Conservation (phyloP, 768 basidiomycete species). For the Termitomyces eurrhizus region DNA sequence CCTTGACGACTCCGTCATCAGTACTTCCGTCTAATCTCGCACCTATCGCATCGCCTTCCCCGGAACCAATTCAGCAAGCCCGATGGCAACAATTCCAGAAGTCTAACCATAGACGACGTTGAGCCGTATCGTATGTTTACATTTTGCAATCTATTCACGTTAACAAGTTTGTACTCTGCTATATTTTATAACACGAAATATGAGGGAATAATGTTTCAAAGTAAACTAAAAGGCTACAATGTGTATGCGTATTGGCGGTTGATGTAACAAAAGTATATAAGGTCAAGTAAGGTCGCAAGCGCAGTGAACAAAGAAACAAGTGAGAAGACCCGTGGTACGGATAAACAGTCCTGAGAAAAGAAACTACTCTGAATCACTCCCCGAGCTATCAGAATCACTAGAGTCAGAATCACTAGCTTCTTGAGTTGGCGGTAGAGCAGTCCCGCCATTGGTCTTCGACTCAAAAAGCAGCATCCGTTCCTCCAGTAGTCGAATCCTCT, state of each 20-base stretch:
- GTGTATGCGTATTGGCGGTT: conserved; percentile 30
- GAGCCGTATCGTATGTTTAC: neutral
- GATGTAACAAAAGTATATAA: conserved; percentile 38
- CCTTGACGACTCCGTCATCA: neutral
- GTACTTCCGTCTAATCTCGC: neutral
- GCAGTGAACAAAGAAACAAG: conserved; percentile 11
- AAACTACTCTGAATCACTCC: conserved; percentile 76
- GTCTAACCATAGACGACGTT: conserved; percentile 27
- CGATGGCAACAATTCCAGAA: conserved; percentile 61
- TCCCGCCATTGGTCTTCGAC: conserved; percentile 39
- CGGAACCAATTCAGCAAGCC: conserved; percentile 25
- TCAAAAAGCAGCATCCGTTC: conserved; percentile 85
- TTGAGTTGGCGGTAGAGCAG: conserved; percentile 33
- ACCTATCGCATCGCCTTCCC: conserved; percentile 1
- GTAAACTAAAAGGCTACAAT: conserved; percentile 50
- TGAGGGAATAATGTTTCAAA: conserved; percentile 16
- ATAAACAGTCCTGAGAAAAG: conserved; percentile 18
- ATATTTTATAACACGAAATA: conserved; percentile 9
- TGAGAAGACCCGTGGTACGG: conserved; percentile 5
- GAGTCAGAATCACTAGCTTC: conserved; percentile 77
- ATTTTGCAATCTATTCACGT: neutral
- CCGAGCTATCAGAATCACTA: conserved; percentile 76
- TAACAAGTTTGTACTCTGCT: neutral
- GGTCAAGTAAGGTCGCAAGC: conserved; percentile 8
- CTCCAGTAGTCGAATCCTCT: conserved; percentile 91